phyloP scores from a whole-genome alignment of 352 stramenopile species.

The Phytophthora gonapodyides region DNA sequence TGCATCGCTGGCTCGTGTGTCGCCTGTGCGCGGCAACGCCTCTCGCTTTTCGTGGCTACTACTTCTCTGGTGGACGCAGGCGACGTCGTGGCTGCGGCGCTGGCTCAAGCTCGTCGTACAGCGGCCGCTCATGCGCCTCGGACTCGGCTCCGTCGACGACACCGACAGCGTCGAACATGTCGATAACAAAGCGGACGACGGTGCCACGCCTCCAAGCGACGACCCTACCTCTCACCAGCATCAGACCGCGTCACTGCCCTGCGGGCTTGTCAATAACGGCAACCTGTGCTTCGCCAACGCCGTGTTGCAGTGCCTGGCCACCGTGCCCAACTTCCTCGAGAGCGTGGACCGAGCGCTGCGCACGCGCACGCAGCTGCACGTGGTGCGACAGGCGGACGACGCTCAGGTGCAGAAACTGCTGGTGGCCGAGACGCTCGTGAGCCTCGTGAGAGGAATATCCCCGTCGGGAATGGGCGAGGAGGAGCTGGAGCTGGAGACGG shows the following conservation, averaged over 20 bases:
- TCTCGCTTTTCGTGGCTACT: conserved; percentile 36
- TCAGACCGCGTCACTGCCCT: conserved; percentile 21
- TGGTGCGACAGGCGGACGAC: conserved; percentile 24
- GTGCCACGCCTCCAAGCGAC: neutral
- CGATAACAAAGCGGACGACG: conserved; percentile 19
- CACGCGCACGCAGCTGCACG: conserved; percentile 31
- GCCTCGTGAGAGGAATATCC: conserved; percentile 29
- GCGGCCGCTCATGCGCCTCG: conserved; percentile 41
- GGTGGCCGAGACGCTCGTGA: conserved; percentile 37
- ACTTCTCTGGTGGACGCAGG: conserved; percentile 35
- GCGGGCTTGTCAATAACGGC: conserved; percentile 63
- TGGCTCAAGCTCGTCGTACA: conserved; percentile 39
- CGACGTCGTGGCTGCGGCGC: conserved; percentile 34
- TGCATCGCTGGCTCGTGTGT: conserved; percentile 9
- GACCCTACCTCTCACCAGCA: neutral
- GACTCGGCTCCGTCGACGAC: conserved; percentile 23
- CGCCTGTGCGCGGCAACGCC: conserved; percentile 11
- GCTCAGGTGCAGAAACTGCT: conserved; percentile 31
- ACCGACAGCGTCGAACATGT: conserved; percentile 5
- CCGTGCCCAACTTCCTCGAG: conserved; percentile 49
- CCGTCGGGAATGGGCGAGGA: conserved; percentile 8
- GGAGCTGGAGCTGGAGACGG: conserved; percentile 8
- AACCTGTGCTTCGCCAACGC: conserved; percentile 84
- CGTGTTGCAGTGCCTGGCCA: conserved; percentile 67
- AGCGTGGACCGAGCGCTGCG: conserved; percentile 29